A percentile compares a stretch with the other conserved stretches of the same genome.
Evolutionary conservation across 352 stramenopile genomes (phyloP).

Genomic region (Globisporangium lucens): DNA sequence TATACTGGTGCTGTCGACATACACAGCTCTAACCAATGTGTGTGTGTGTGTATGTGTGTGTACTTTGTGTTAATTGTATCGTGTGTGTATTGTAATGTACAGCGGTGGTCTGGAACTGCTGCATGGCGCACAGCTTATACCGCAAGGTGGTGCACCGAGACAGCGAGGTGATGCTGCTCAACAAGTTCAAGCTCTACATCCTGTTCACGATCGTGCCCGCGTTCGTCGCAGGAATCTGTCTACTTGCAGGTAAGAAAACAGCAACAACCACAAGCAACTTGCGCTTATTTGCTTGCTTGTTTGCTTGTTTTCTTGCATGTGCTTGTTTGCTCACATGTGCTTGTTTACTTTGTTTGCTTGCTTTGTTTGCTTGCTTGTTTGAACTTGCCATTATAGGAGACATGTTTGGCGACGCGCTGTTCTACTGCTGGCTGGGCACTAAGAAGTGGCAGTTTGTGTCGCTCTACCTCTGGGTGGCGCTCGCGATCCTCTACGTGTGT

Average conservation of each 20-base stretch:
- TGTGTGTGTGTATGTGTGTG: background rate
- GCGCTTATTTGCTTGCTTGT: background rate
- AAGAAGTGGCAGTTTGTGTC: constrained; percentile 43
- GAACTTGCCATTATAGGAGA: constrained; percentile 6
- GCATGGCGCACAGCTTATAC: constrained; percentile 72
- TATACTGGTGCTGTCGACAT: background rate
- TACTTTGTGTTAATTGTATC: background rate
- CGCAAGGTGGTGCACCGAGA: constrained; percentile 63
- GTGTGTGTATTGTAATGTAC: background rate
- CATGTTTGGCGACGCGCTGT: constrained; percentile 43
- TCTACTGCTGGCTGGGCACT: constrained; percentile 77
- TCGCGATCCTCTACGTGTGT: constrained; percentile 64
- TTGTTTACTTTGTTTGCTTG: constrained; percentile 5
- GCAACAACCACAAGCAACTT: constrained; percentile 3
- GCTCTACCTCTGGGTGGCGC: constrained; percentile 65
- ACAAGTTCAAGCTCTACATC: constrained; percentile 59
- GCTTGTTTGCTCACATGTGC: background rate
- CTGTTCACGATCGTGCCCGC: constrained; percentile 42
- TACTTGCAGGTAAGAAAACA: constrained; percentile 29
- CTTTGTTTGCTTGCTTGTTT: constrained; percentile 1
- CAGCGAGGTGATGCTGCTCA: constrained; percentile 58
- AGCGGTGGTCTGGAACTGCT: constrained; percentile 69
- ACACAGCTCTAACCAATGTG: background rate
- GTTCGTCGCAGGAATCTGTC: constrained; percentile 29
- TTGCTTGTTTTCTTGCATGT: background rate